These are phyloP conservation scores for Lentinula novae-zelandiae DNA, from an alignment of 1,284 basidiomycete genomes.

Conservation along the genomic window DNA sequence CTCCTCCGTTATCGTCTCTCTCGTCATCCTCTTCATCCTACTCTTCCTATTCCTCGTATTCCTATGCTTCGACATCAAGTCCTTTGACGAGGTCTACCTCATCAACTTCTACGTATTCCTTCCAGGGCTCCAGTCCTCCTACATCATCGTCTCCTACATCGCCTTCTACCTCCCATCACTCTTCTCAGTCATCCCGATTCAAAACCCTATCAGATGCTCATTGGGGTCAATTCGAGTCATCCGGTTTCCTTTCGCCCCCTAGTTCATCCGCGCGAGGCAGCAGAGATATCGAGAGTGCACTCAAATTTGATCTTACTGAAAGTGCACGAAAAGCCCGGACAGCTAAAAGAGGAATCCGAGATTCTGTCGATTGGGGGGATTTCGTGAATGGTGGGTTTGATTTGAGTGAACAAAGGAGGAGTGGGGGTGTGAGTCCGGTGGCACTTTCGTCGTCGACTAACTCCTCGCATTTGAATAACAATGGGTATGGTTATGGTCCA, in stretches of 20 bases:
- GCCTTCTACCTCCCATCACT: background rate
- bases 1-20: background rate
- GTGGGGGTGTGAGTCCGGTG: background rate
- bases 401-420: background rate
- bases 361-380: slow-evolving; percentile 1
- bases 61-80: background rate
- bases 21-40: background rate
- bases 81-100: background rate
- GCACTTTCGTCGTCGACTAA: background rate
- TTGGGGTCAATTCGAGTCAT: slow-evolving; percentile 84
- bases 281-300: slow-evolving; percentile 45
- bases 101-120: background rate
- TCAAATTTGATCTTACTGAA: slow-evolving; percentile 86
- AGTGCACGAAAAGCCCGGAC: slow-evolving; percentile 67
- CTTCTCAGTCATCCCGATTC: slow-evolving; percentile 33
- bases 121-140: background rate
- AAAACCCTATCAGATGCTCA: slow-evolving; percentile 77
- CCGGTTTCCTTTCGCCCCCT: slow-evolving; percentile 62
- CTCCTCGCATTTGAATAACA: background rate
- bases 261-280: slow-evolving; percentile 17
- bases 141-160: background rate
- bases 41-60: background rate
- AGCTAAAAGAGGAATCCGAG: background rate
- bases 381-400: slow-evolving; percentile 8
- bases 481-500: background rate